Percentiles rank a stretch among this genome's conserved stretches.
Conservation (phyloP, 2,329 filamentous ascomycete species). For the Cladosporium colombiae region DNA sequence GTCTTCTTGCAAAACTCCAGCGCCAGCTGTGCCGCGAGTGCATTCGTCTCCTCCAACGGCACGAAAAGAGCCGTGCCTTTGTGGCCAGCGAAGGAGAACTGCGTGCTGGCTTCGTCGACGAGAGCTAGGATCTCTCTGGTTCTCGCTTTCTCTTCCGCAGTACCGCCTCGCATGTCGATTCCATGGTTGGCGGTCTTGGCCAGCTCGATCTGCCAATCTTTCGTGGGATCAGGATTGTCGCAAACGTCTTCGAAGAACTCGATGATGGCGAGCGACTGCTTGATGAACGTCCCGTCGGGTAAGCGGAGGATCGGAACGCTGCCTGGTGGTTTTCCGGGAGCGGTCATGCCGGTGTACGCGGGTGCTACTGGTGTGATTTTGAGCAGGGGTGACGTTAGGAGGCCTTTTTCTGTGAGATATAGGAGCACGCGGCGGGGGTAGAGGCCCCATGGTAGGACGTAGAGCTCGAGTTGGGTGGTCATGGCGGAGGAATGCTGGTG, state of each 20-base stretch:
- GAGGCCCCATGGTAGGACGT: slow-evolving; percentile 22
- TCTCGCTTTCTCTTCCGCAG: not conserved
- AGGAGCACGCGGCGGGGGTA: slow-evolving; percentile 23
- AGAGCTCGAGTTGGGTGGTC: slow-evolving; percentile 17
- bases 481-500: not conserved
- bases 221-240: not conserved
- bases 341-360: slow-evolving; percentile 15
- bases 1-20: not conserved
- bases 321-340: slow-evolving; percentile 22
- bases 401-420: slow-evolving; percentile 24
- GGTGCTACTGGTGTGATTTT: not conserved
- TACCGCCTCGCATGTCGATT: not conserved
- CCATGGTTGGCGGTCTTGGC: not conserved
- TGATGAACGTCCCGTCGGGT: slow-evolving; percentile 19
- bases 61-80: not conserved
- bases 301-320: slow-evolving; percentile 23
- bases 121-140: not conserved
- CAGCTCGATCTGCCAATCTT: not conserved
- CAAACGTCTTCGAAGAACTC: slow-evolving; percentile 25
- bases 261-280: slow-evolving; percentile 22
- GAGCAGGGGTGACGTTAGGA: slow-evolving; percentile 19
- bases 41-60: not conserved
- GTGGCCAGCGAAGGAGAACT: not conserved
- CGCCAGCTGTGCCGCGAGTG: not conserved
- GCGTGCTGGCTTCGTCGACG: not conserved